Conservation (phyloP, 441 rosid genomes). For the Metrosideros polymorpha region DNA sequence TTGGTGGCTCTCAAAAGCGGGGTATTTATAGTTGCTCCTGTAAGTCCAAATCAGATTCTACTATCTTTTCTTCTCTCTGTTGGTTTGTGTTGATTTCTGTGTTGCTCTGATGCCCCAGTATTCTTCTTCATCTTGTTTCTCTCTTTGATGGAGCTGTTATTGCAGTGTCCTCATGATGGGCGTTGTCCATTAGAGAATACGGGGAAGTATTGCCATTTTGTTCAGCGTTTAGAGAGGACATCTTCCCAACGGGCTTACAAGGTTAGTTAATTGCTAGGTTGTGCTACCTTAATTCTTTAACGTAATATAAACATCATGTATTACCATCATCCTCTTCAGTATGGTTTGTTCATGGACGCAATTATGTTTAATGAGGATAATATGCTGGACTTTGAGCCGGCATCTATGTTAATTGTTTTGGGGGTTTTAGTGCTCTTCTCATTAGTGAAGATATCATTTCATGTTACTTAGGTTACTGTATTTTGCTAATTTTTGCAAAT, state of each 20-base stretch:
- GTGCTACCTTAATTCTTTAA: neutral
- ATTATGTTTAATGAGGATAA: neutral
- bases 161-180: conserved; percentile 95
- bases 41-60: conserved; percentile 26
- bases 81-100: neutral
- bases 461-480: neutral
- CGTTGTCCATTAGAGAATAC: conserved; percentile 70
- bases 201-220: conserved; percentile 88
- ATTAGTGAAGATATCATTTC: neutral
- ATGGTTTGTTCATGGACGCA: neutral
- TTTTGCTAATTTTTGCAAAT: neutral
- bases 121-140: neutral
- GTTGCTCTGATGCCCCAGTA: neutral
- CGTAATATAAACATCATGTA: neutral
- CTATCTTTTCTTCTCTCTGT: neutral
- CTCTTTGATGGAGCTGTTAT: conserved; percentile 3
- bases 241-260: conserved; percentile 82
- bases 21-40: conserved; percentile 81
- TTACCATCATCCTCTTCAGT: neutral
- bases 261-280: conserved; percentile 29
- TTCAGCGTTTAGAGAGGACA: conserved; percentile 88
- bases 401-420: neutral
- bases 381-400: neutral
- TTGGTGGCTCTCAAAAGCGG: conserved; percentile 54
- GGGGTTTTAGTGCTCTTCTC: neutral